Evolutionary conservation across 2,329 filamentous ascomycete genomes (phyloP).

Genomic region (Cladobotryum protrusum): DNA sequence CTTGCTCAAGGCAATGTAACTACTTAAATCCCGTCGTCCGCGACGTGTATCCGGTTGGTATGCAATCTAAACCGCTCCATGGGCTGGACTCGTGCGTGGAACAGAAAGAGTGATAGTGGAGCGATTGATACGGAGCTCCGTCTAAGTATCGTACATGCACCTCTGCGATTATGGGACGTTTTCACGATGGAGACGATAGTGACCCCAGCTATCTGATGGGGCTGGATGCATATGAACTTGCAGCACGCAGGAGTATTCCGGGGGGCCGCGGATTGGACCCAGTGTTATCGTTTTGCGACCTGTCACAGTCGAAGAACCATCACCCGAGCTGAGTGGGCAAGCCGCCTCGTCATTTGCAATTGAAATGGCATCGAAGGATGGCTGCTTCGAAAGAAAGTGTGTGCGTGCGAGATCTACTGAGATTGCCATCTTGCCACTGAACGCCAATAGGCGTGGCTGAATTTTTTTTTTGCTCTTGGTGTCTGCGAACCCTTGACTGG

Average conservation of each 20-base stretch:
- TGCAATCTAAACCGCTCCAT: slow-evolving; percentile 1
- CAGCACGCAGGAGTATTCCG: slow-evolving; percentile 8
- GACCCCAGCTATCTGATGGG: neutral
- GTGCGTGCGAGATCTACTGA: neutral
- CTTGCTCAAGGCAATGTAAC: neutral
- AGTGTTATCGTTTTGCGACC: too few relatives aligned
- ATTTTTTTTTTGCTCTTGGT: too few relatives aligned
- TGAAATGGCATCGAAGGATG: neutral
- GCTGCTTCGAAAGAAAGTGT: neutral
- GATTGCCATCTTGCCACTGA: neutral
- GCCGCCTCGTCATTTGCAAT: slow-evolving; percentile 1
- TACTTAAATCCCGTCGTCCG: neutral
- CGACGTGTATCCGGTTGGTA: neutral
- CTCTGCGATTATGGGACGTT: slow-evolving; percentile 2
- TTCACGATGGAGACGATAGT: slow-evolving; percentile 1
- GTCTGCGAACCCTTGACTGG: neutral
- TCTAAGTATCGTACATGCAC: neutral
- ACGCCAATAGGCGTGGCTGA: neutral
- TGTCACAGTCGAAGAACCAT: neutral
- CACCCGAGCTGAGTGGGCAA: neutral
- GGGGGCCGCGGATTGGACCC: slow-evolving; percentile 1
- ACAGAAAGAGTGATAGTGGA: neutral
- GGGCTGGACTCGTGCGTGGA: neutral
- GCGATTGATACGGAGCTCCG: neutral
- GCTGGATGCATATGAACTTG: slow-evolving; percentile 6